Conservation (phyloP, 805 yeast species). For the Ogataea paradorogensis region DNA sequence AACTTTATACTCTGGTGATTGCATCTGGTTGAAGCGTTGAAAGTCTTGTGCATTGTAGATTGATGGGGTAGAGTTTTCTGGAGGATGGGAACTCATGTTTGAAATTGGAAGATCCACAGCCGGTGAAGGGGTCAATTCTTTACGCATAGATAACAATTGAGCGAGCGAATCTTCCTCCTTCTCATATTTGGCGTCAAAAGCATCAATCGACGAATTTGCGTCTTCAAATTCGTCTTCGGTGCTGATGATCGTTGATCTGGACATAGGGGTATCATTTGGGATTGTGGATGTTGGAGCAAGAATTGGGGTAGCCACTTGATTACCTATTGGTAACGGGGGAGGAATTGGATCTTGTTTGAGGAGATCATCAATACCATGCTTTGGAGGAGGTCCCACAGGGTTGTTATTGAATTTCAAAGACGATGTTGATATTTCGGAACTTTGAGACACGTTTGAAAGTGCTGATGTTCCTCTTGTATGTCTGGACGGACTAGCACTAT, state of each 20-base stretch:
- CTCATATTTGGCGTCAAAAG: slow-evolving; percentile 23
- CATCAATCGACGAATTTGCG: slow-evolving; percentile 25
- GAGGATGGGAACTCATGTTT: slow-evolving; percentile 1
- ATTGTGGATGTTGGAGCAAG: not conserved
- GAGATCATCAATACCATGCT: not conserved
- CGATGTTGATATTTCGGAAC: not conserved
- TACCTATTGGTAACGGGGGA: too few species aligned
- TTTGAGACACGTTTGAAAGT: not conserved
- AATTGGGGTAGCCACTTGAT: not conserved
- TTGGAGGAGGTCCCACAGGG: not conserved
- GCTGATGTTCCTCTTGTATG: not conserved
- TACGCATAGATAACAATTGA: slow-evolving; percentile 29
- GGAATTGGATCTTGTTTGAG: not conserved
- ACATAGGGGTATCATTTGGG: slow-evolving; percentile 4
- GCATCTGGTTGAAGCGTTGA: slow-evolving; percentile 29
- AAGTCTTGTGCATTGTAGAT: slow-evolving; percentile 21
- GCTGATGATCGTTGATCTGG: slow-evolving; percentile 2
- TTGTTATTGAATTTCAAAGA: not conserved
- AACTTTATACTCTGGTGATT: slow-evolving; percentile 31
- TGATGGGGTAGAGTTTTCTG: slow-evolving; percentile 12
- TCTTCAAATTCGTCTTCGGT: slow-evolving; percentile 19
- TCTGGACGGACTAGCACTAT: slow-evolving; percentile 3
- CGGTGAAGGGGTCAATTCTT: slow-evolving; percentile 23
- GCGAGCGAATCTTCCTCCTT: slow-evolving; percentile 23
- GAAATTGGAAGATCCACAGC: slow-evolving; percentile 12